Base-by-base conservation (phyloP, 78 protist species). In the Dictyostelium firmibasis region DNA sequence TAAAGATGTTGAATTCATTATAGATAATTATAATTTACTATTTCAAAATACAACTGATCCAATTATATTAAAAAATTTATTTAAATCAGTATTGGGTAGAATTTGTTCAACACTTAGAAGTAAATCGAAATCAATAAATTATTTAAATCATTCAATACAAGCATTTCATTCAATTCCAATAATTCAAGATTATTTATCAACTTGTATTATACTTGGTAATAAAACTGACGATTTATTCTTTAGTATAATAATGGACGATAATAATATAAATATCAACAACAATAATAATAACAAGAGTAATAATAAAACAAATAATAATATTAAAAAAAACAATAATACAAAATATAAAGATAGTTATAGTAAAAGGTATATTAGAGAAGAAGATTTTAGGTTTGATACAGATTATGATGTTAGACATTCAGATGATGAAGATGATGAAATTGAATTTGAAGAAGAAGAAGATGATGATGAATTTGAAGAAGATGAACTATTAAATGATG, bases 151-250 rank as follows among this genome's bases (percentile, higher is more conserved):
- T 27, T 23, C 36, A 9, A 44, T 78, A 3, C n/a, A 78, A 25
- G 27, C 35, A 6, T 44, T 78, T 11, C 67, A 78, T 36, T 43
- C 36, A 25, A 78, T 78, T 23, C 84, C 84, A 11, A 25, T 43
- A 7, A 5, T 78, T 20, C 36, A 78, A 23, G 36, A 44, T 36
- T 18, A 38, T 25, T 25, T 20, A 11, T 13, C 31, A 43, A 78
- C 84, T 11, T 78, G 67, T 44, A 36, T 78, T 13, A 78, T 78
- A 9, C 14, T 78, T 11, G 84, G 84, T 14, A 31, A 70, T 70
- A 70, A 70, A 70, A 70, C 77, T 3, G 77, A 70, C 31, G 77
- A 70, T 70, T 31, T 70, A 70, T 70, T 70, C 35, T 70, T 70
- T 70, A 70, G 77, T 70, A 70, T 70, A 27, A 31, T 70, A 31